A percentile compares a stretch with the other conserved stretches of the same genome.
These are phyloP conservation scores for Malus hybrid DNA, from an alignment of 331 rosid genomes.

Conservation along the genomic window DNA sequence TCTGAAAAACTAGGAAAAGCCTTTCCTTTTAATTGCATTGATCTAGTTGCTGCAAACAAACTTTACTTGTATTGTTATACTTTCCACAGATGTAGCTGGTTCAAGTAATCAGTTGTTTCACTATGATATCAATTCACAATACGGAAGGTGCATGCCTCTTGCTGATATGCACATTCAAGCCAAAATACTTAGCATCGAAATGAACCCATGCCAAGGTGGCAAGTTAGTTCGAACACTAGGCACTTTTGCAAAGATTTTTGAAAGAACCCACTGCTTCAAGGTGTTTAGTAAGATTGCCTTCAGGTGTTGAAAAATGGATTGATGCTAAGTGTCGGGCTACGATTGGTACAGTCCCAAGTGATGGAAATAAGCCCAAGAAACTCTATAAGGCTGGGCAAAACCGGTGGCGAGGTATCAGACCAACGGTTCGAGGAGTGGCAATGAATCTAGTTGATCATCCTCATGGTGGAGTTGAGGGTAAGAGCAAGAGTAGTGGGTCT, in stretches of 20 bases:
- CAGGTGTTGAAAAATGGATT: slow-evolving; percentile 52
- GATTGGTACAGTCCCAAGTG: slow-evolving; percentile 67
- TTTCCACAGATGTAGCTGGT: slow-evolving; percentile 16
- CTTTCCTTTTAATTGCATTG: not conserved
- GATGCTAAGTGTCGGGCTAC: slow-evolving; percentile 69
- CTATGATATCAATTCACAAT: slow-evolving; percentile 61
- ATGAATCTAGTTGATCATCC: slow-evolving; percentile 91
- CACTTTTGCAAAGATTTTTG: slow-evolving; percentile 66
- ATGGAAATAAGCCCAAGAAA: slow-evolving; percentile 51
- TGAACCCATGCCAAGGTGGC: slow-evolving; percentile 83
- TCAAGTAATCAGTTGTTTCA: slow-evolving; percentile 31
- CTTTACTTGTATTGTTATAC: not conserved
- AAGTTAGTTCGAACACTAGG: slow-evolving; percentile 80
- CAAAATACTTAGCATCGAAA: slow-evolving; percentile 74
- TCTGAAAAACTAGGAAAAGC: not conserved
- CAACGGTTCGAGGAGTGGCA: slow-evolving; percentile 71
- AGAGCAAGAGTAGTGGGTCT: slow-evolving; percentile 66
- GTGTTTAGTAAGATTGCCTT: slow-evolving; percentile 61
- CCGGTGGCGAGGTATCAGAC: slow-evolving; percentile 68
- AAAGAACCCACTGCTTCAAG: slow-evolving; percentile 50
- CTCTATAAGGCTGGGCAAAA: slow-evolving; percentile 79
- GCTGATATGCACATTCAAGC: slow-evolving; percentile 73
- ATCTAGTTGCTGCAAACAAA: not conserved
- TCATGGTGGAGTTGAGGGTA: slow-evolving; percentile 91
- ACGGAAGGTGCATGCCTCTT: slow-evolving; percentile 83